Evolutionary conservation across 2,329 filamentous ascomycete genomes (phyloP).

Genomic region (Pestalotiopsis sp.): DNA sequence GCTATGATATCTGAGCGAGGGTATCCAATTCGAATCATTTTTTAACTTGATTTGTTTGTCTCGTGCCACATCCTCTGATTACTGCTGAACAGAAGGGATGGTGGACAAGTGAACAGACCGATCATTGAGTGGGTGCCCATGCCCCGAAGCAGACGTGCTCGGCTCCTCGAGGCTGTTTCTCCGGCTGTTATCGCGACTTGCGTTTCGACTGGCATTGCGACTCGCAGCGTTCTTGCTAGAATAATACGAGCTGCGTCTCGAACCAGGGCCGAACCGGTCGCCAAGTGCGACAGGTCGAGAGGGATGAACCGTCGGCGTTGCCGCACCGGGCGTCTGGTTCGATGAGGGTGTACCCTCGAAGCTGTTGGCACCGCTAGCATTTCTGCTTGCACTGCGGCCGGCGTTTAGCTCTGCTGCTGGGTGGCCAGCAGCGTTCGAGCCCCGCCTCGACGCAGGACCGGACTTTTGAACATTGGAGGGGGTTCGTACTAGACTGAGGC

Average conservation of each 20-base stretch:
- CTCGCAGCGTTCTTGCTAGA: conserved; percentile 15
- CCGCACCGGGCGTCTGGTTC: not conserved
- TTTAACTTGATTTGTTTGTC: not conserved
- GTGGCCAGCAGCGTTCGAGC: not conserved
- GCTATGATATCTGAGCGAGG: not conserved
- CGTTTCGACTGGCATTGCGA: conserved; percentile 12
- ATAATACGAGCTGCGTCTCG: conserved; percentile 16
- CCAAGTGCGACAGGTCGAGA: not conserved
- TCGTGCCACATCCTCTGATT: not conserved
- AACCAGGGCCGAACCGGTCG: conserved; percentile 15
- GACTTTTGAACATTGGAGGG: not conserved
- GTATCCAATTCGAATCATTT: not conserved
- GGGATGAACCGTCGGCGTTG: not conserved
- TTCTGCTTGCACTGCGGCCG: not conserved
- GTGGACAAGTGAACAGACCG: conserved; percentile 8
- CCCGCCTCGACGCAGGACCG: not conserved
- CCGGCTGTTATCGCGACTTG: conserved; percentile 9
- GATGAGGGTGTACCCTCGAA: not conserved
- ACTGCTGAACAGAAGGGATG: conserved; percentile 14
- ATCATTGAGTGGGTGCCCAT: conserved; percentile 1
- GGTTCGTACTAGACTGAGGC: not conserved
- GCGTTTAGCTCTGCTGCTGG: not conserved
- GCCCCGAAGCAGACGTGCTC: not conserved
- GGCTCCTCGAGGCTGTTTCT: conserved; percentile 13
- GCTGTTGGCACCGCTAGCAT: conserved; percentile 8